A percentile compares a stretch with the other conserved stretches of the same genome.
Conservation (phyloP, 2,329 filamentous ascomycete genomes). For the Xylariaceae sp. region DNA sequence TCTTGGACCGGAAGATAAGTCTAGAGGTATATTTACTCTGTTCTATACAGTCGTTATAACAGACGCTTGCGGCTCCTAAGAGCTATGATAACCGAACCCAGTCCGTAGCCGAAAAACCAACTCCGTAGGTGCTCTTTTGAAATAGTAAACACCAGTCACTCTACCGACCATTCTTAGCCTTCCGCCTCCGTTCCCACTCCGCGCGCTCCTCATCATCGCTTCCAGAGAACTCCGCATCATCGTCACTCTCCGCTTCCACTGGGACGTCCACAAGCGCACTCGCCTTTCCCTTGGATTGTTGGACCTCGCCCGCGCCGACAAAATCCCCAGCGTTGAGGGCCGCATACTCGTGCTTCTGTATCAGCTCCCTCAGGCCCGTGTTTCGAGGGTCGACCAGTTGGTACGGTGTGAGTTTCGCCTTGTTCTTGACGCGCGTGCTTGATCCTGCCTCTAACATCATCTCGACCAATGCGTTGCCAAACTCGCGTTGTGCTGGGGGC, state of each 20-base stretch:
- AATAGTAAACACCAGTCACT: too few relatives aligned
- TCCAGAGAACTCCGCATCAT: slow-evolving; percentile 67
- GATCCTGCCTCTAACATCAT: slow-evolving; percentile 84
- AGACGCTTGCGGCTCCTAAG: slow-evolving; percentile 1
- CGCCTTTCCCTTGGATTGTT: slow-evolving; percentile 29
- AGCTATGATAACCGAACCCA: neutral
- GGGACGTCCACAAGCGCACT: slow-evolving; percentile 29
- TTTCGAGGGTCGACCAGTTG: slow-evolving; percentile 79
- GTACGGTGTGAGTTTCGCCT: slow-evolving; percentile 72
- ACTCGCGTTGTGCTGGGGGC: slow-evolving; percentile 66
- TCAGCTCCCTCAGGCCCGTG: slow-evolving; percentile 63
- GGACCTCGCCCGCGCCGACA: slow-evolving; percentile 47
- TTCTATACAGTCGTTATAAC: slow-evolving; percentile 22
- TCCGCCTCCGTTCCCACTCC: slow-evolving; percentile 61
- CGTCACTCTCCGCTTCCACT: slow-evolving; percentile 52
- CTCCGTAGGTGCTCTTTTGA: neutral
- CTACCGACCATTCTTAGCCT: slow-evolving; percentile 44
- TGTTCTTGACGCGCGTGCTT: slow-evolving; percentile 67
- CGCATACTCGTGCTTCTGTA: slow-evolving; percentile 75
- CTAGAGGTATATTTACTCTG: slow-evolving; percentile 15
- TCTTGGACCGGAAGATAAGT: neutral
- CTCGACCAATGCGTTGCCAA: slow-evolving; percentile 71
- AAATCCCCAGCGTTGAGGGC: slow-evolving; percentile 65
- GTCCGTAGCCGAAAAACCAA: slow-evolving; percentile 6
- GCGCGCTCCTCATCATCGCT: slow-evolving; percentile 70